Conservation (phyloP, 2,329 filamentous ascomycete genomes). For the Claviceps sorghi region DNA sequence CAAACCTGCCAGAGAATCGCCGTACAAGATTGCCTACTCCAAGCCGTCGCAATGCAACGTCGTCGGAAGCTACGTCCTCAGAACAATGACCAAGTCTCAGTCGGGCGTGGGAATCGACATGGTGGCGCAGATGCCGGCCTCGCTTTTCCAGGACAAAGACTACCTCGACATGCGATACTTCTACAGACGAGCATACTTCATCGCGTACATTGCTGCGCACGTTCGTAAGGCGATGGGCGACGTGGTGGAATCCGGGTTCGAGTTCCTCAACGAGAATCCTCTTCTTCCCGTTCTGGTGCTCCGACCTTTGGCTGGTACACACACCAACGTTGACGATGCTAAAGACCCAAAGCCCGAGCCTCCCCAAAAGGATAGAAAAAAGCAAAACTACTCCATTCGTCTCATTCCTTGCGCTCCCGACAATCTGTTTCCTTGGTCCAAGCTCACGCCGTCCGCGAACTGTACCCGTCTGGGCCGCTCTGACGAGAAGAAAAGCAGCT, state of each 20-base stretch:
- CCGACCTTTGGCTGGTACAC: conserved; percentile 18
- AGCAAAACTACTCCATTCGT: conserved; percentile 42
- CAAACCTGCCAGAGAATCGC: conserved; percentile 56
- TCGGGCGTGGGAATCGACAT: conserved; percentile 55
- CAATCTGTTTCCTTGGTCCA: conserved; percentile 53
- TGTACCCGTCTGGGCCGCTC: conserved; percentile 46
- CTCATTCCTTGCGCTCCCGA: conserved; percentile 63
- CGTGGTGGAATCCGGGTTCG: conserved; percentile 46
- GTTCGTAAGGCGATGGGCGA: conserved; percentile 44
- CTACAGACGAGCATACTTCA: conserved; percentile 83
- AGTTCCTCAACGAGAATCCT: conserved; percentile 55
- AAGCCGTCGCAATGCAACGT: conserved; percentile 71
- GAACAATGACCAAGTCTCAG: conserved; percentile 55
- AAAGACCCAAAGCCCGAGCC: conserved; percentile 8
- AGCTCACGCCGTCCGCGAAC: conserved; percentile 55
- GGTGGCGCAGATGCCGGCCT: conserved; percentile 68
- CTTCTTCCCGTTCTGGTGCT: conserved; percentile 55
- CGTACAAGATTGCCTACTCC: conserved; percentile 68
- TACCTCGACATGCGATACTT: conserved; percentile 88
- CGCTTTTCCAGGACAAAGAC: conserved; percentile 84
- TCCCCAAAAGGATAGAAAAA: conserved; percentile 14
- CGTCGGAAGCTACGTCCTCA: conserved; percentile 71
- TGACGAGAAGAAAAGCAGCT: conserved; percentile 27
- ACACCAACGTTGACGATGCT: conserved; percentile 6
- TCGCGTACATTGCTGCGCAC: conserved; percentile 64